phyloP scores from a whole-genome alignment of 1,139 yeast genomes.

The Suhomyces guaymorum region DNA sequence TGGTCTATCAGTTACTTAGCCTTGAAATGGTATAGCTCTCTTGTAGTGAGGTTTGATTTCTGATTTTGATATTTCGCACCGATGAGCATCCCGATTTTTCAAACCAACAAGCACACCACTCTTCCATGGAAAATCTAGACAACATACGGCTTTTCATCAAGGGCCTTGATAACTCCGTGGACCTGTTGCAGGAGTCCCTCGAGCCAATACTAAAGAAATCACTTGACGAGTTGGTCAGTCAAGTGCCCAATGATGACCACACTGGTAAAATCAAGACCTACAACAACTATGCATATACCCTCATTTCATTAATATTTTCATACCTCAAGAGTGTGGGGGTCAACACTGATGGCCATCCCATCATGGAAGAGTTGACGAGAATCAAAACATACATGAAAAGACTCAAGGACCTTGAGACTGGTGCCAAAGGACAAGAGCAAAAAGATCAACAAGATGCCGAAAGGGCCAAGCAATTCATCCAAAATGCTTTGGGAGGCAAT shows the following conservation, averaged over 20 bases:
- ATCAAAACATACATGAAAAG: constrained; percentile 70
- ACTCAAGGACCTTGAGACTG: constrained; percentile 45
- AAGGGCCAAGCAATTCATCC: constrained; percentile 45
- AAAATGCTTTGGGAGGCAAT: constrained; percentile 45
- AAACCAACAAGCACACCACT: constrained; percentile 1
- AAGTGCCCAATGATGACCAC: constrained; percentile 27
- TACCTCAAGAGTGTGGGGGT: constrained; percentile 63
- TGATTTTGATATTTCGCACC: constrained; percentile 1
- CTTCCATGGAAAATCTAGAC: constrained; percentile 43
- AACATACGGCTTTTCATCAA: constrained; percentile 30
- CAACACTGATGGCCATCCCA: constrained; percentile 58
- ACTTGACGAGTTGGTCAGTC: constrained; percentile 33
- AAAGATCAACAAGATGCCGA: constrained; percentile 28
- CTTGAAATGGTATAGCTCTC: too few relatives aligned
- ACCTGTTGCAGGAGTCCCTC: constrained; percentile 29
- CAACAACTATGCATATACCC: constrained; percentile 45
- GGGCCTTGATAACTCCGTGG: constrained; percentile 34
- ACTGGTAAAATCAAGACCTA: constrained; percentile 38
- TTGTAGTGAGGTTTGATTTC: too few relatives aligned
- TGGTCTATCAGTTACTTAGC: too few relatives aligned
- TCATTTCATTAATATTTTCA: constrained; percentile 51
- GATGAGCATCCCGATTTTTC: constrained; percentile 16
- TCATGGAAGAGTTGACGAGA: constrained; percentile 69
- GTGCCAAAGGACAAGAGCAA: constrained; percentile 19
- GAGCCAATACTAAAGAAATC: constrained; percentile 38